phyloP scores from a whole-genome alignment of 176 grass and related monocot species.

The Eragrostis nindensis region DNA sequence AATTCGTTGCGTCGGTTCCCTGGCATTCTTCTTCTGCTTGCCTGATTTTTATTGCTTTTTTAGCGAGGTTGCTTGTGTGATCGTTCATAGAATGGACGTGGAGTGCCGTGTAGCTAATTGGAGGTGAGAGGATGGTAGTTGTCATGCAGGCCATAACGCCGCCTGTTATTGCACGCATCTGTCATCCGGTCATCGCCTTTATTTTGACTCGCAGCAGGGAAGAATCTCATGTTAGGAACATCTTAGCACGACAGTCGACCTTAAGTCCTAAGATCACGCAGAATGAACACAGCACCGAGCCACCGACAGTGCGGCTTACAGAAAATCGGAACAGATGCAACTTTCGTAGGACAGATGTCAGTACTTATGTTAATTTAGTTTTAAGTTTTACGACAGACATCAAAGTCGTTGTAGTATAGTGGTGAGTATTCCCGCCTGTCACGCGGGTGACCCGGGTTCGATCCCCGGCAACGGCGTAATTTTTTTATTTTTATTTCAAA shows the following conservation, averaged over 20 bases:
- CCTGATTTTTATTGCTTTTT: background rate
- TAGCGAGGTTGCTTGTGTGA: background rate
- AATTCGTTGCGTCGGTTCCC: background rate
- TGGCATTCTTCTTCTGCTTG: background rate
- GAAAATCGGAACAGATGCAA: no score
- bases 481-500: background rate
- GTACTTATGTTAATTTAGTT: no score
- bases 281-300: no score
- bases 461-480: conserved; percentile 84
- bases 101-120: background rate
- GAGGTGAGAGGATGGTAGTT: background rate
- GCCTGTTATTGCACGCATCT: background rate
- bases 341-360: no score
- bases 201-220: background rate
- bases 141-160: conserved; percentile 17
- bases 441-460: conserved; percentile 88
- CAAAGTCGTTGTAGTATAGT: conserved; percentile 87
- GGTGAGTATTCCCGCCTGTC: conserved; percentile 98
- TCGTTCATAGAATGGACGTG: background rate
- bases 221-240: background rate
- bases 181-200: background rate
- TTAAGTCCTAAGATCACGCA: no score
- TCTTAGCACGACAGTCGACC: background rate
- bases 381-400: no score
- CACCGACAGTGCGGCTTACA: no score